These are phyloP conservation scores for Rhizopus sp. DNA, from an alignment of 371 early-diverging fungal genomes.

Conservation along the genomic window DNA sequence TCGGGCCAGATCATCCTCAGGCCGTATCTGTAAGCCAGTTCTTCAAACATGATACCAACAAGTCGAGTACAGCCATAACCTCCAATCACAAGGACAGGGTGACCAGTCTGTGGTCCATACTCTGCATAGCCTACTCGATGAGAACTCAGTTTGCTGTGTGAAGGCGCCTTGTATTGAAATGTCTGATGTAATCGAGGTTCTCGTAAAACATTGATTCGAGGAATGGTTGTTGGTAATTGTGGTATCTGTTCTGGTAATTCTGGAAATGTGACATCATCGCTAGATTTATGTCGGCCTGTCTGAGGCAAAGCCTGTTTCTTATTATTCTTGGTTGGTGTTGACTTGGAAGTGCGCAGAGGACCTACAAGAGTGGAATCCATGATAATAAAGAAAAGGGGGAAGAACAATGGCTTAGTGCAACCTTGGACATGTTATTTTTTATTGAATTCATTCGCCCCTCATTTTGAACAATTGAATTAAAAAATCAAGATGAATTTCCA, in stretches of 20 bases:
- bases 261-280: conserved; percentile 4
- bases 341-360: conserved; percentile 9
- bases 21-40: conserved; percentile 33
- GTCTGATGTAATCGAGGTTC: conserved; percentile 49
- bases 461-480: background rate
- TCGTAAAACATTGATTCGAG: conserved; percentile 34
- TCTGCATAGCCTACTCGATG: conserved; percentile 51
- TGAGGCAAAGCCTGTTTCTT: conserved; percentile 1
- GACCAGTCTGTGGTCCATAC: conserved; percentile 38
- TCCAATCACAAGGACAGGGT: conserved; percentile 50
- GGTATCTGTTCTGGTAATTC: conserved; percentile 1
- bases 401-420: background rate
- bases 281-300: conserved; percentile 2
- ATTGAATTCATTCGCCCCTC: background rate
- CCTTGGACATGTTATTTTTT: background rate
- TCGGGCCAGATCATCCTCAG: conserved; percentile 53
- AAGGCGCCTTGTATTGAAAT: conserved; percentile 29
- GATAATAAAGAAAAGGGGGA: background rate
- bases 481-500: conserved; percentile 10
- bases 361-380: background rate
- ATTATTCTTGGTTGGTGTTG: conserved; percentile 14
- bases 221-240: conserved; percentile 4
- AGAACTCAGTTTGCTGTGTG: conserved; percentile 23
- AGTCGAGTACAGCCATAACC: conserved; percentile 50
- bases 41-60: conserved; percentile 57